Percentiles rank a stretch among this genome's conserved stretches.
phyloP scores from a whole-genome alignment of 176 grass and related monocot species.

The Secale cereale region DNA sequence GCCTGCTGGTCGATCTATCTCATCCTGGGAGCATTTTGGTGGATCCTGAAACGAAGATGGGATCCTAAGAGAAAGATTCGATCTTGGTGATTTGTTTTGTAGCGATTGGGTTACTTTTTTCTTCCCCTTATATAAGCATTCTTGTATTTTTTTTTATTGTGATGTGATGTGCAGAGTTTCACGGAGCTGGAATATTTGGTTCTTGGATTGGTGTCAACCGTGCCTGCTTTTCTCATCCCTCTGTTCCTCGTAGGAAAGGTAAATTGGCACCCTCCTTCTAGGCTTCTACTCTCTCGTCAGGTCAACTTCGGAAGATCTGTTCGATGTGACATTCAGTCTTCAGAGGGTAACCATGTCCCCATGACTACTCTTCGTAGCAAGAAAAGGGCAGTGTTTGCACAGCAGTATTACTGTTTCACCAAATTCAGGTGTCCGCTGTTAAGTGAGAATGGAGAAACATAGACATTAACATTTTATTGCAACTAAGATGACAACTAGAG shows the following conservation, averaged over 20 bases:
- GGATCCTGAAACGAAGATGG: not conserved
- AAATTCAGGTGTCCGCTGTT: not conserved
- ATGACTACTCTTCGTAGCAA: not conserved
- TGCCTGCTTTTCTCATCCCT: slow-evolving; percentile 74
- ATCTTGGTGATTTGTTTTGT: not conserved
- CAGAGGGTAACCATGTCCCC: not conserved
- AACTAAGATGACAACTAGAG: not conserved
- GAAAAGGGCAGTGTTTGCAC: not conserved
- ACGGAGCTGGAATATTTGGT: slow-evolving; percentile 89
- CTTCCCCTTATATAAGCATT: not conserved
- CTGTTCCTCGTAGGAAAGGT: slow-evolving; percentile 86
- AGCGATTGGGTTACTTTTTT: not conserved
- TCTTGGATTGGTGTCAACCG: slow-evolving; percentile 72
- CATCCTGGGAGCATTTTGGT: not conserved
- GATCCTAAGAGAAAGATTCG: not conserved
- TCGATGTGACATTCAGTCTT: not conserved
- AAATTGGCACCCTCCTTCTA: not conserved
- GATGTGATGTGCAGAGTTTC: slow-evolving; percentile 57
- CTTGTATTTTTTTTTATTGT: slow-evolving; percentile 10
- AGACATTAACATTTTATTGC: not conserved
- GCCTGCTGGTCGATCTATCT: not conserved
- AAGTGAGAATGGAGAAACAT: not conserved
- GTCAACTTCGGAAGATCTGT: not conserved
- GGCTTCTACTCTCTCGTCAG: not conserved
- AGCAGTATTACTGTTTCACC: not conserved